Evolutionary conservation across 345 rosid genomes (phyloP).

Genomic region (Gossypium stocksii): DNA sequence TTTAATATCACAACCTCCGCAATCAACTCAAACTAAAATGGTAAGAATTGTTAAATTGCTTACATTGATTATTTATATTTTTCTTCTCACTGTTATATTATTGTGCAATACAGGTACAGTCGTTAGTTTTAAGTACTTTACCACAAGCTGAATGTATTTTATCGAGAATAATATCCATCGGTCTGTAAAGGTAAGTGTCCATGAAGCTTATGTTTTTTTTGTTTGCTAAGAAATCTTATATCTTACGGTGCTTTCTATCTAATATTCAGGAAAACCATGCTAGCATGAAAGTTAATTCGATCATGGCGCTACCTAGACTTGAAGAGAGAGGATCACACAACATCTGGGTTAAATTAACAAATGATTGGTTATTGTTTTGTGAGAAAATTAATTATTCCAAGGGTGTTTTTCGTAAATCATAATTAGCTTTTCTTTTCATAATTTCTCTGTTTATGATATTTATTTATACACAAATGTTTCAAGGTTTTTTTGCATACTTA

Average conservation of each 20-base stretch:
- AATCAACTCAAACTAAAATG: not conserved
- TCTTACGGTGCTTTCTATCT: not conserved
- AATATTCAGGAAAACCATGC: not conserved
- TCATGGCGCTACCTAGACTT: not conserved
- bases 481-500: no score
- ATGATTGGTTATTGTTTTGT: no score
- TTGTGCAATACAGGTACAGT: not conserved
- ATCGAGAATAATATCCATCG: not conserved
- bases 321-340: constrained; percentile 14
- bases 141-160: no score
- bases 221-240: not conserved
- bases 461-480: no score
- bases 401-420: no score
- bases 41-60: not conserved
- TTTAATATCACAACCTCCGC: not conserved
- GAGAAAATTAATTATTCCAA: no score
- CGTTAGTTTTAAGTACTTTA: not conserved
- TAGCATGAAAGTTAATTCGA: not conserved
- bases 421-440: no score
- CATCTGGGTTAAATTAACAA: constrained; percentile 47
- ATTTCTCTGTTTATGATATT: no score
- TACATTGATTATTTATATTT: no score
- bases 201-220: not conserved
- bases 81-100: no score
- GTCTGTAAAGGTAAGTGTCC: not conserved